Percentiles rank a stretch among this genome's conserved stretches.
These are phyloP conservation scores for Epichloe elymi DNA, from an alignment of 2,329 filamentous ascomycete species.

Conservation along the genomic window DNA sequence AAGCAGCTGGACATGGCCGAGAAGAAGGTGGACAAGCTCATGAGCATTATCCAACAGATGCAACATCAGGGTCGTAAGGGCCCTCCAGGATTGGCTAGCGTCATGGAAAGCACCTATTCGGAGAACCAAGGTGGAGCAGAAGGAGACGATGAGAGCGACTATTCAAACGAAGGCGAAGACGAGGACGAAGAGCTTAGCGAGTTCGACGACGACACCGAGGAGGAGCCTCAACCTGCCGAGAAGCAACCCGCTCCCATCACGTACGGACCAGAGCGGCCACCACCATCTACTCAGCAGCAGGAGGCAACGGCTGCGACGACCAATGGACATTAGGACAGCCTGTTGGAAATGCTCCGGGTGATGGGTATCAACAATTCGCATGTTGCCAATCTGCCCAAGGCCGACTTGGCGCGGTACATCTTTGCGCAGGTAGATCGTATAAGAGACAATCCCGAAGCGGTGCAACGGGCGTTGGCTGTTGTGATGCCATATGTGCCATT, in stretches of 20 bases:
- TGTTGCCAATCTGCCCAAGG: background rate
- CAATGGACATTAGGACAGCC: slow-evolving; percentile 29
- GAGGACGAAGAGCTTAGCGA: slow-evolving; percentile 48
- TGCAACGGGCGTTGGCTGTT: background rate
- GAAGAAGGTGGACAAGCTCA: slow-evolving; percentile 82
- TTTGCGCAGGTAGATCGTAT: background rate
- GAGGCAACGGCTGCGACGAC: slow-evolving; percentile 13
- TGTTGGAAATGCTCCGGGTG: slow-evolving; percentile 3
- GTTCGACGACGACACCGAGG: slow-evolving; percentile 47
- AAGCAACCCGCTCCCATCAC: slow-evolving; percentile 23
- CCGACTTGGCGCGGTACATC: background rate
- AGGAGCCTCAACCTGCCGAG: slow-evolving; percentile 28
- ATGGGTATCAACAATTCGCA: background rate
- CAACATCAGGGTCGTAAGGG: slow-evolving; percentile 81
- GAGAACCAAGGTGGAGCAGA: slow-evolving; percentile 35
- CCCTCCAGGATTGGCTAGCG: slow-evolving; percentile 48
- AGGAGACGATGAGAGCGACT: slow-evolving; percentile 45
- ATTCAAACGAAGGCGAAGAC: slow-evolving; percentile 44
- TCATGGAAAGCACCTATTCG: slow-evolving; percentile 46
- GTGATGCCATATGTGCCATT: background rate
- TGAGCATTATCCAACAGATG: slow-evolving; percentile 91
- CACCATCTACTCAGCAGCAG: slow-evolving; percentile 18
- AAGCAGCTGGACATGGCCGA: slow-evolving; percentile 42
- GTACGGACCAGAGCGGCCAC: slow-evolving; percentile 36
- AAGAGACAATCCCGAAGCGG: background rate